Evolutionary conservation across 345 rosid genomes (phyloP).

Genomic region (Ailanthus altissimus): DNA sequence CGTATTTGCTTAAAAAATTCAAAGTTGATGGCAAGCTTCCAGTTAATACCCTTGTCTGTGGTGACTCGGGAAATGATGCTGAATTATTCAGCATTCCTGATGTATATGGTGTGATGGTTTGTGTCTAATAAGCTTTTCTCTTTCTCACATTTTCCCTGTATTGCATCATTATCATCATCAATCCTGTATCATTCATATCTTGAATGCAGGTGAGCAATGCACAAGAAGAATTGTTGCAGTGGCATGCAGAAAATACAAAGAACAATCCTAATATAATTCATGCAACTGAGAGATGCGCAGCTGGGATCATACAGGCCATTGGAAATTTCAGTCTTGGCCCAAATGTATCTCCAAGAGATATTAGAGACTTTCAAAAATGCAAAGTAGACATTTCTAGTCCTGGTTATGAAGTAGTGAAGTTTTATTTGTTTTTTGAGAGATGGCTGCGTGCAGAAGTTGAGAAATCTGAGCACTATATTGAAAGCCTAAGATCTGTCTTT

Average conservation of each 20-base stretch:
- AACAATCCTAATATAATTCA: conserved; percentile 58
- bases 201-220: conserved; percentile 75
- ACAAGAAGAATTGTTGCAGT: conserved; percentile 73
- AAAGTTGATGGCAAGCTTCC: conserved; percentile 51
- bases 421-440: conserved; percentile 66
- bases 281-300: conserved; percentile 73
- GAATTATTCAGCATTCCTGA: conserved; percentile 67
- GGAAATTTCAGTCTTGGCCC: conserved; percentile 68
- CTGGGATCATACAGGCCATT: conserved; percentile 84
- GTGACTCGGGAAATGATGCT: conserved; percentile 95
- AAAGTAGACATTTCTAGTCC: conserved; percentile 36
- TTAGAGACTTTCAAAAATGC: conserved; percentile 35
- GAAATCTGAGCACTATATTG: conserved; percentile 40
- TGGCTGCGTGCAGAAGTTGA: conserved; percentile 68
- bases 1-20: conserved; percentile 64
- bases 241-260: conserved; percentile 69
- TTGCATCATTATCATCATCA: no score
- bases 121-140: conserved; percentile 26
- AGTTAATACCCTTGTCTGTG: conserved; percentile 74
- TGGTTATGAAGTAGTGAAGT: conserved; percentile 56
- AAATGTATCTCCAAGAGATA: conserved; percentile 67
- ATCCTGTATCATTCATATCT: not conserved
- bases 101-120: conserved; percentile 83
- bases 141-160: not conserved
- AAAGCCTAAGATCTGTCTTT: conserved; percentile 30